phyloP scores from a whole-genome alignment of 495 filamentous ascomycete genomes.

The Penicillium chermesinum region DNA sequence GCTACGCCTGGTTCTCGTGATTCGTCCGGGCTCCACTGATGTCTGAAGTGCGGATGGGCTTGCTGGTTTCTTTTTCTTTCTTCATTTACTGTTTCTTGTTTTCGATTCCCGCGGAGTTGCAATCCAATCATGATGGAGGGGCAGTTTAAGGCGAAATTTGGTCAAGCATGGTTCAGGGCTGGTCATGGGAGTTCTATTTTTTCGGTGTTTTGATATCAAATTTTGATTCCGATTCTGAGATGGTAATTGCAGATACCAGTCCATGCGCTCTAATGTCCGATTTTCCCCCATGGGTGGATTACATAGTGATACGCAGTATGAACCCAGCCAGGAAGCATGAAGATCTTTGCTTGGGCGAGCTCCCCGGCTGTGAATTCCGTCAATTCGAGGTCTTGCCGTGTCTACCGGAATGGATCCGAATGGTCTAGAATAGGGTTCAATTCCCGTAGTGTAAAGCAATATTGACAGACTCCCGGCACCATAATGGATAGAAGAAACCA shows the following conservation, averaged over 20 bases:
- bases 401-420: background rate
- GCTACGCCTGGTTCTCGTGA: constrained; percentile 45
- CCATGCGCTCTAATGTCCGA: too few relatives aligned
- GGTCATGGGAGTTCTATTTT: constrained; percentile 11
- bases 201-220: background rate
- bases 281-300: too few relatives aligned
- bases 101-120: background rate
- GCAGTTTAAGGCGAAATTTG: constrained; percentile 6
- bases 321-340: too few relatives aligned
- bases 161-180: constrained; percentile 15
- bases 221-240: constrained; percentile 2
- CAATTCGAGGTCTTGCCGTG: background rate
- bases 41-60: background rate
- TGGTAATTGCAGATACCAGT: too few relatives aligned
- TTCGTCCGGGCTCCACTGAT: background rate
- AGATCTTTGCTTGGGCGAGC: too few relatives aligned
- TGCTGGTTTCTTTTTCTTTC: background rate
- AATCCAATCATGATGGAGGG: background rate
- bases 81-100: background rate
- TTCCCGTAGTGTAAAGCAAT: constrained; percentile 1
- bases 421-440: constrained; percentile 1
- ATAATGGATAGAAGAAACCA: constrained; percentile 1
- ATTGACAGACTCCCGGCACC: background rate
- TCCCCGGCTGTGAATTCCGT: too few relatives aligned
- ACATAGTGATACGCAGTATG: too few relatives aligned